A percentile compares a stretch with the other conserved stretches of the same genome.
Evolutionary conservation across 2,329 filamentous ascomycete species (phyloP).

Genomic region (Cryphonectria carpinicola): DNA sequence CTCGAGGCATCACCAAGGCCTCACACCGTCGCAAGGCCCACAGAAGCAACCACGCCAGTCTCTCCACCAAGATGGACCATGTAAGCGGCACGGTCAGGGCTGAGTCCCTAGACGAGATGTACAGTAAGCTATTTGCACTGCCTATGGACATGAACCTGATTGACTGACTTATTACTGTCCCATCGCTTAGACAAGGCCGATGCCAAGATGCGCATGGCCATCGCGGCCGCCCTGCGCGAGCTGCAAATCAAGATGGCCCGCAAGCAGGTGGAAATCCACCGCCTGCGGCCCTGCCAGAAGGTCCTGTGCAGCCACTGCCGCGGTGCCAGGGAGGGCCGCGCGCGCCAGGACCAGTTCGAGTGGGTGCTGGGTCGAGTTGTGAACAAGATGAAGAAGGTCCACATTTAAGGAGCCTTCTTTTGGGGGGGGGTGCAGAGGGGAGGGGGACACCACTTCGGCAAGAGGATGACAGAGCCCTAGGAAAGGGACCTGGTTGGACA

Average conservation of each 20-base stretch:
- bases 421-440: too few species aligned
- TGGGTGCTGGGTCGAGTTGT: not conserved
- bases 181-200: not conserved
- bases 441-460: too few species aligned
- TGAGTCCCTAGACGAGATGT: not conserved
- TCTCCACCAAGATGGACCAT: not conserved
- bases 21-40: not conserved
- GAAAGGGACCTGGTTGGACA: too few species aligned
- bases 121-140: not conserved
- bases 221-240: not conserved
- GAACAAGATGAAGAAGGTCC: not conserved
- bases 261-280: conserved; percentile 25
- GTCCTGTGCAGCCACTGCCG: conserved; percentile 21
- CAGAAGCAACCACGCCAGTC: not conserved
- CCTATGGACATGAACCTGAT: not conserved
- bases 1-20: not conserved
- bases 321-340: not conserved
- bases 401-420: not conserved
- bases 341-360: not conserved
- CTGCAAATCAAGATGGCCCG: conserved; percentile 8
- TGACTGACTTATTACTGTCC: not conserved
- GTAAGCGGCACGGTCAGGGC: not conserved
- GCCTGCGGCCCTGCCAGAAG: conserved; percentile 19
- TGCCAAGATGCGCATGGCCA: not conserved
- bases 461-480: too few species aligned